Evolutionary conservation across 2,329 filamentous ascomycete species (phyloP).

Genomic region (Trichoderma hamatum): DNA sequence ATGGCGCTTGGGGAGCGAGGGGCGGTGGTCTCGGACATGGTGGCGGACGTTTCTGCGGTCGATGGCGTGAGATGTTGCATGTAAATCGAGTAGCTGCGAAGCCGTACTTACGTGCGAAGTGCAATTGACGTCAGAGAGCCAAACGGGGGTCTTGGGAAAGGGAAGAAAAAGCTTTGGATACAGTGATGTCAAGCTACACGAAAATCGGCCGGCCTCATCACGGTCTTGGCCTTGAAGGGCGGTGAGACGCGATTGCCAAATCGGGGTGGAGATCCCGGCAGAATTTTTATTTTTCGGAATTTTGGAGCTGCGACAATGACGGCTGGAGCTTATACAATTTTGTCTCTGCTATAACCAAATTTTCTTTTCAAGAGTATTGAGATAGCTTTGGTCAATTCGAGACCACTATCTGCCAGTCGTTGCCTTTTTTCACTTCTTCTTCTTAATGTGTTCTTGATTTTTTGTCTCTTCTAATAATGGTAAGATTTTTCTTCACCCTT

Average conservation of each 20-base stretch:
- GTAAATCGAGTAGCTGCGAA: background rate
- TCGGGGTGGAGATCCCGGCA: slow-evolving; percentile 43
- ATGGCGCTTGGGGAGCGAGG: slow-evolving; percentile 63
- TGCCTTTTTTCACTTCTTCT: slow-evolving; percentile 6
- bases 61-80: slow-evolving; percentile 4
- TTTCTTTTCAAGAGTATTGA: slow-evolving; percentile 5
- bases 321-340: slow-evolving; percentile 8
- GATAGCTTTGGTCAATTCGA: background rate
- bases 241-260: slow-evolving; percentile 42
- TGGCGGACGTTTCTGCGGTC: slow-evolving; percentile 32
- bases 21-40: slow-evolving; percentile 58
- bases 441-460: background rate
- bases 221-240: slow-evolving; percentile 44
- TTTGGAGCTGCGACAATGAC: slow-evolving; percentile 37
- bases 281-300: slow-evolving; percentile 47
- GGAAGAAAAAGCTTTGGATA: slow-evolving; percentile 36
- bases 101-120: slow-evolving; percentile 26
- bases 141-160: slow-evolving; percentile 34
- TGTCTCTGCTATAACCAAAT: background rate
- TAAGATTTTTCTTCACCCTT: slow-evolving; percentile 6
- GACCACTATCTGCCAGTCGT: background rate
- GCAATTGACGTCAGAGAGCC: slow-evolving; percentile 29
- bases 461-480: slow-evolving; percentile 12
- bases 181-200: slow-evolving; percentile 43
- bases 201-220: slow-evolving; percentile 44